Base-by-base conservation (phyloP, 2,329 filamentous ascomycete species). In the Pyricularia sp. region DNA sequence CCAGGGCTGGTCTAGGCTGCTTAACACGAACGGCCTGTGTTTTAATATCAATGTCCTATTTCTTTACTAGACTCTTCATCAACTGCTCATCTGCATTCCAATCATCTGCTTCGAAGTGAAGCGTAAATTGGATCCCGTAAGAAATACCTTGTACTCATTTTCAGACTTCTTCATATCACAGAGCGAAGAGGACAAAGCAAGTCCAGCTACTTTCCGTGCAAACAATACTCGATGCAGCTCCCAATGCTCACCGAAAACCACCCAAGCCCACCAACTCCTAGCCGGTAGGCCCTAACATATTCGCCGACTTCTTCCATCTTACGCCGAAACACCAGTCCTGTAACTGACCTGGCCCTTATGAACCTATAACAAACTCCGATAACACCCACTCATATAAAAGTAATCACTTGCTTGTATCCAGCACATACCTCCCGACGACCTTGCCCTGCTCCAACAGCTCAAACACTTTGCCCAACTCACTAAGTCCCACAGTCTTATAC, bases 401-500 rank as follows among this genome's bases (percentile, higher is more conserved):
- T 35, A 24, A 66, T 73, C 83, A 88, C 76, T 81, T 83, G 75
- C 82, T 85, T 31, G 85, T 91, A 75, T 93, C 90, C 66, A 93
- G 81, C 66, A 93, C 89, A 72, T 91, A 91, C 70, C 90, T 84
- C 65, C 90, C 90, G n/a, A 84, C 87, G 74, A 93, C 87, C 77
- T 87, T 83, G 70, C 86, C 86, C 71, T 84, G 78, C 68, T 84
- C 73, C 87, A 90, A 89, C 71, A 92, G 75, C 62, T 92, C 83
- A 75, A 88, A 96, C n/a, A 96, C 88, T 65, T 85, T 82, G 69
- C 88, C 84, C 68, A 97, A 81, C 77, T 97, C 83, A 72, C 86
- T 88, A 66, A 97, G 81, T 16, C 91, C 91, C 64, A 91, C 86
- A 8, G 85, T 84, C 87, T 96, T 96, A 84, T 84, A 94, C 8